Percentiles rank a stretch among this genome's conserved stretches.
Evolutionary conservation across 225 moss, liverwort and hornwort genomes (phyloP).

Genomic region (Physcomitrellopsis africana): DNA sequence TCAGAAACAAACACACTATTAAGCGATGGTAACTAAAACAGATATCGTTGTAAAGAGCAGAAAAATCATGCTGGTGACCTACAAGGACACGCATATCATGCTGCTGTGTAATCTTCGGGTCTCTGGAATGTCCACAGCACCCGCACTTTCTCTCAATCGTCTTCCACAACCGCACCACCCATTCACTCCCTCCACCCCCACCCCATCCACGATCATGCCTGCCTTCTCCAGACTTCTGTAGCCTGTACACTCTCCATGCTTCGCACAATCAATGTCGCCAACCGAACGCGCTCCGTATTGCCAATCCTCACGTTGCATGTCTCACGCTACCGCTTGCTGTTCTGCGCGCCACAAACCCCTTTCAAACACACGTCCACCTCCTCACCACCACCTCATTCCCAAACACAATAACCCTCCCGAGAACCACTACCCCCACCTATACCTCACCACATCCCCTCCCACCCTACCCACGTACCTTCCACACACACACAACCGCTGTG

Average conservation of each 20-base stretch:
- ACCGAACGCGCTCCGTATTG: constrained; percentile 33
- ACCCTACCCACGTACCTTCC: constrained; percentile 41
- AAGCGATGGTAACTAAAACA: constrained; percentile 29
- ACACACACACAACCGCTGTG: constrained; percentile 56
- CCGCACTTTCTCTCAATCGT: constrained; percentile 38
- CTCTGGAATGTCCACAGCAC: constrained; percentile 35
- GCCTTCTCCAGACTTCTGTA: constrained; percentile 47
- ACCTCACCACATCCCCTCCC: too few species aligned
- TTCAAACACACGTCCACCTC: neutral
- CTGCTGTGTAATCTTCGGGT: constrained; percentile 29
- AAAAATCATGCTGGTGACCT: constrained; percentile 27
- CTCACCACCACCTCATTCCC: too few species aligned
- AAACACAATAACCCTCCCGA: too few species aligned
- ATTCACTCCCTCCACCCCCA: neutral
- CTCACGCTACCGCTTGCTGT: constrained; percentile 47
- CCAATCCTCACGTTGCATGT: constrained; percentile 51
- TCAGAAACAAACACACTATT: constrained; percentile 44
- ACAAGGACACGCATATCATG: constrained; percentile 26
- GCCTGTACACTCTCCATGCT: constrained; percentile 51
- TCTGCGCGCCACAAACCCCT: constrained; percentile 38
- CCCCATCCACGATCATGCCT: constrained; percentile 46
- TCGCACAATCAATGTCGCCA: constrained; percentile 46
- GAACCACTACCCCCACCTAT: too few species aligned
- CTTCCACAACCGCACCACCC: constrained; percentile 44
- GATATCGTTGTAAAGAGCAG: constrained; percentile 25